Evolutionary conservation across 305 asterid species (phyloP), one percentile per base, ranked within the genome.

Genomic region (Plantago lanceolata): DNA sequence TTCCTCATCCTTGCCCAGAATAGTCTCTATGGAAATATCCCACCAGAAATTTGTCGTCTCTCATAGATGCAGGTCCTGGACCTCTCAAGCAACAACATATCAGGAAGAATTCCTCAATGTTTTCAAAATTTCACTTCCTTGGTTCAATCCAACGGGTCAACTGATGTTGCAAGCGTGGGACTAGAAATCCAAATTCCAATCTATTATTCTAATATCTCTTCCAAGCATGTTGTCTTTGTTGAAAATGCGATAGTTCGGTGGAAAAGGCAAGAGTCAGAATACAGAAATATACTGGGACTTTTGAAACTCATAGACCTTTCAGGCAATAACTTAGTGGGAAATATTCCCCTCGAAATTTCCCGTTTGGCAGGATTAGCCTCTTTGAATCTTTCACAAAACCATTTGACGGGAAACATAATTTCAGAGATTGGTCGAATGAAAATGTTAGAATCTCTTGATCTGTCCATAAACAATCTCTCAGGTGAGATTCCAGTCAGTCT

Each of bases 41-140:
- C 57, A 19, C 33, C 4, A 9, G 33, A 52, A 11, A 52, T 52
- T 52, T 52, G 57, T 52, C 35, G 1, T 21, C 33, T 52, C 9
- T 21, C 35, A 17, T 4, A 21, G 0, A 21, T 52, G 0, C 33
- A 21, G 8, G 15, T 52, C 17, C 35, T 52, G 21, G 57, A 52
- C 57, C n/a, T 52, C 2, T 52, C 57, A 13, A 51, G 19, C 7
- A 53, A 53, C 59, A 53, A 17, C 14, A 16, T 53, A 53, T 53
- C 59, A 24, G 59, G 59, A 24, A 53, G 9, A 24, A 53, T 53
- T 53, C 59, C 59, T 13, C 37, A 24, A 21, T 53, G 59, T 33
- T 24, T 53, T 24, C 18, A 53, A 2, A 53, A 24, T 3, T 53
- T 24, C 2, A 24, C 37, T 21, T 24, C 37, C 17, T 17, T 53